phyloP scores from a whole-genome alignment of 306 rosid species.

The Pyrus communis region DNA sequence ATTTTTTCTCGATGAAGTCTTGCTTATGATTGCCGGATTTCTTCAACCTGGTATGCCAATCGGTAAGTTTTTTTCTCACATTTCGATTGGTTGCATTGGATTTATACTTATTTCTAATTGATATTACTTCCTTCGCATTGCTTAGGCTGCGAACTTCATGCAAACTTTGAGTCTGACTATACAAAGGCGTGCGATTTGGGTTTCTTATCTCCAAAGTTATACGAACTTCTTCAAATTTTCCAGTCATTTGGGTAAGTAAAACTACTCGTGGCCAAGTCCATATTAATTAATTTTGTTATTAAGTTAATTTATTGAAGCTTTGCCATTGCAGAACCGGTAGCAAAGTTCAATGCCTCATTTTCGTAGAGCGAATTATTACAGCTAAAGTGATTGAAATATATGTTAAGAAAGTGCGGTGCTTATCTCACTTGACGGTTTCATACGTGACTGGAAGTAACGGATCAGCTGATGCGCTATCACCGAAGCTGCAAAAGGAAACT shows the following conservation, averaged over 20 bases:
- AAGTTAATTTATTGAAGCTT: constrained; percentile 18
- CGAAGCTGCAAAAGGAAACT: constrained; percentile 65
- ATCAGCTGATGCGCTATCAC: constrained; percentile 54
- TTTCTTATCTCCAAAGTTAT: constrained; percentile 63
- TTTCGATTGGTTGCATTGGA: not conserved
- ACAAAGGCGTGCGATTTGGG: constrained; percentile 50
- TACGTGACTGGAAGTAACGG: constrained; percentile 70
- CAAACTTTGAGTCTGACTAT: constrained; percentile 36
- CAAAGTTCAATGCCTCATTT: constrained; percentile 60
- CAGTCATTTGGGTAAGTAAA: constrained; percentile 62
- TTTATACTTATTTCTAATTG: not conserved
- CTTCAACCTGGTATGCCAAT: constrained; percentile 38
- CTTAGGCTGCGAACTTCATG: constrained; percentile 40
- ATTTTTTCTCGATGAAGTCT: constrained; percentile 44
- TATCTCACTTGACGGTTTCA: constrained; percentile 67
- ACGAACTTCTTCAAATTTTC: constrained; percentile 66
- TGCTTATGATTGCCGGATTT: constrained; percentile 35
- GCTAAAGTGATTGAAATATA: constrained; percentile 78
- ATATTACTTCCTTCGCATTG: constrained; percentile 5
- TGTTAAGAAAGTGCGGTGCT: constrained; percentile 42
- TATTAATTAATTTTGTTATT: not conserved
- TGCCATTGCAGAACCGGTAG: constrained; percentile 46
- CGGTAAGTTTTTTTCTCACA: not conserved
- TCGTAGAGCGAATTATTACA: constrained; percentile 68
- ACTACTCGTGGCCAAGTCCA: constrained; percentile 3